Base-by-base conservation (phyloP, 257 asterid species). In the Paraleonurus japonicus region DNA sequence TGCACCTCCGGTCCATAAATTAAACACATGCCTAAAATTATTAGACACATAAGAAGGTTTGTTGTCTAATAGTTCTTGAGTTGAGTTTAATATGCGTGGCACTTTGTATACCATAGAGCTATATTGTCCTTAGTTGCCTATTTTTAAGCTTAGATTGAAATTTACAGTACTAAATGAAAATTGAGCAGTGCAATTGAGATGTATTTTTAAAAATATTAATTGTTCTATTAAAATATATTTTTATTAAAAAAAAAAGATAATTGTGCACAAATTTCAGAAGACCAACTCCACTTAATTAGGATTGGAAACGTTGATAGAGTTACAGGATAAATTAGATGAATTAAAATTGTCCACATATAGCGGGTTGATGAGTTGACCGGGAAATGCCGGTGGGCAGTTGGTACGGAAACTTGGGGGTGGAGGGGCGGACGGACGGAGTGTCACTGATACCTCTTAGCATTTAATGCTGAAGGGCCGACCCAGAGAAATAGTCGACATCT, bases 301-400 rank as follows among this genome's bases (percentile, higher is more conserved):
- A 32, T 32, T 15, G 7, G 27, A 26, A 26, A 26, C 28, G 2
- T 26, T 26, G 28, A 26, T 1, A 26, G 67, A 2, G 13, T 28
- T 30, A 16, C n/a, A n/a, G n/a, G n/a, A n/a, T n/a, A 39, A 39
- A 10, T 15, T 48, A 20, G 20, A 20, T 30, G 63, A n/a, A 32
- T 32, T 32, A 33, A 22, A 15, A 33, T 15, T 47, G 69, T 61
- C 61, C 69, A 43, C 53, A 51, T 7, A 15, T 57, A 24, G 30
- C 19, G 23, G 26, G 16, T 23, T 10, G 60, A 27, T 1, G 65
- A 62, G 79, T 81, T 79, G 85, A 91, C 92, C 80, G 90, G 88
- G 53, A 74, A 82, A 75, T 78, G 83, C 87, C 89, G 87, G 96
- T 85, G 80, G 74, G 70, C 75, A 69, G 72, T 75, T 79, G 75